Percentiles rank a stretch among this genome's conserved stretches.
phyloP scores from a whole-genome alignment of 768 basidiomycete genomes.

The Pisolithus marmoratus region DNA sequence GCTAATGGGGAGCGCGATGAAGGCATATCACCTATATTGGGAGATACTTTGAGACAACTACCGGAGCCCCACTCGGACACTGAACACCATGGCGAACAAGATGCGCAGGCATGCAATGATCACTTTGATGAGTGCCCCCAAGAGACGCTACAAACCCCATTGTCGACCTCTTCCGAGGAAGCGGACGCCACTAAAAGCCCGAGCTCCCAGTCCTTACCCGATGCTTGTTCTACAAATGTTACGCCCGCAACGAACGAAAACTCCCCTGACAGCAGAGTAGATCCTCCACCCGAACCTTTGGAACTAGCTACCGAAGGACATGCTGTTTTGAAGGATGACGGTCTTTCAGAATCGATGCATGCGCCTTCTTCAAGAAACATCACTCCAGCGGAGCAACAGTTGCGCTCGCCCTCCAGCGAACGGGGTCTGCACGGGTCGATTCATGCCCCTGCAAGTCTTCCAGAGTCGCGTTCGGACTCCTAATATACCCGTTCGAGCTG shows the following conservation, averaged over 20 bases:
- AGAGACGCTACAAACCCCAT: slow-evolving; percentile 6
- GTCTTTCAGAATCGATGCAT: slow-evolving; percentile 25
- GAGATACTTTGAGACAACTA: slow-evolving; percentile 55
- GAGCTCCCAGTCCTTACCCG: slow-evolving; percentile 6
- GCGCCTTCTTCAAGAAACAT: slow-evolving; percentile 15
- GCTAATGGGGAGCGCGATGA: slow-evolving; percentile 28
- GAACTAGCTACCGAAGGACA: slow-evolving; percentile 9
- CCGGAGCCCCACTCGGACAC: slow-evolving; percentile 39
- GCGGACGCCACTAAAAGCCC: slow-evolving; percentile 1
- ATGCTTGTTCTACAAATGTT: slow-evolving; percentile 14
- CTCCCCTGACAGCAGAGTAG: slow-evolving; percentile 10
- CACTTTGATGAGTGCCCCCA: slow-evolving; percentile 3
- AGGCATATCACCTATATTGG: slow-evolving; percentile 63
- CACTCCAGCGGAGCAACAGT: slow-evolving; percentile 12
- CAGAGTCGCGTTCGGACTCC: slow-evolving; percentile 34
- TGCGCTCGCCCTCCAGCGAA: slow-evolving; percentile 19
- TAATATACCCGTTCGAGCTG: slow-evolving; percentile 27
- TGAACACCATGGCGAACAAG: slow-evolving; percentile 14
- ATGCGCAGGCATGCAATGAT: slow-evolving; percentile 16
- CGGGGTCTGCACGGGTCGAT: slow-evolving; percentile 48
- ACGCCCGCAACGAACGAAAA: slow-evolving; percentile 2
- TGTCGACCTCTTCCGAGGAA: slow-evolving; percentile 7
- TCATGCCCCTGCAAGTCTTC: slow-evolving; percentile 43
- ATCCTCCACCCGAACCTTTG: slow-evolving; percentile 9
- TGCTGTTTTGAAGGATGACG: slow-evolving; percentile 11